Percentiles rank a stretch among this genome's conserved stretches.
Evolutionary conservation across 2,329 filamentous ascomycete genomes (phyloP).

Genomic region (Fusarium praegraminearum): DNA sequence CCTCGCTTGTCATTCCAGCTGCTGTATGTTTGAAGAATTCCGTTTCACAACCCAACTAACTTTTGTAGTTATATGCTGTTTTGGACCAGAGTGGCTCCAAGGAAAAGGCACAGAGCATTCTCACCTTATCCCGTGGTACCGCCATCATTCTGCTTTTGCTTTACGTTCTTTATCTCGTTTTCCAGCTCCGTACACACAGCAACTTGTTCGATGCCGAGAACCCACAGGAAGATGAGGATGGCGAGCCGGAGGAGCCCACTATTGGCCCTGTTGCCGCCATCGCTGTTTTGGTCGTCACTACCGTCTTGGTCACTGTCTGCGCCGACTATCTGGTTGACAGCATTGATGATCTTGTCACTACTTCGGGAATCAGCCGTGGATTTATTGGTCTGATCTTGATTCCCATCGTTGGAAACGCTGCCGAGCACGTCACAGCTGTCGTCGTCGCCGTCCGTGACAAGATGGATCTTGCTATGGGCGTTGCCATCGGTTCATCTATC

Average conservation of each 20-base stretch:
- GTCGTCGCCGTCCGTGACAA: slow-evolving; percentile 83
- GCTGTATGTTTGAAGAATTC: slow-evolving; percentile 60
- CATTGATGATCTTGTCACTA: slow-evolving; percentile 78
- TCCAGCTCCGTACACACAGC: slow-evolving; percentile 81
- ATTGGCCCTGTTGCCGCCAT: slow-evolving; percentile 74
- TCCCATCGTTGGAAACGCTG: slow-evolving; percentile 83
- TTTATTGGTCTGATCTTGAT: slow-evolving; percentile 85
- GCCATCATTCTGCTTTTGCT: slow-evolving; percentile 79
- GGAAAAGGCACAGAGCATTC: slow-evolving; percentile 67
- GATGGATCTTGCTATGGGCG: slow-evolving; percentile 79
- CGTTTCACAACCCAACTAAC: slow-evolving; percentile 28
- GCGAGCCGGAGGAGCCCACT: slow-evolving; percentile 61
- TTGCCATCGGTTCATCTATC: slow-evolving; percentile 84
- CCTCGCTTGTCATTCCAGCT: slow-evolving; percentile 82
- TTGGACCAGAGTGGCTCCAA: slow-evolving; percentile 61
- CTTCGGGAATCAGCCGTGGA: slow-evolving; percentile 78
- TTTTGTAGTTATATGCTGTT: slow-evolving; percentile 71
- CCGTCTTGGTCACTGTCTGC: slow-evolving; percentile 77
- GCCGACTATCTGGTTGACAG: slow-evolving; percentile 83
- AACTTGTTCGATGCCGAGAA: slow-evolving; percentile 74
- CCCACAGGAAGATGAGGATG: slow-evolving; percentile 54
- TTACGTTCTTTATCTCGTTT: slow-evolving; percentile 81
- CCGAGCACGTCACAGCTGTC: slow-evolving; percentile 84
- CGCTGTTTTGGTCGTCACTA: slow-evolving; percentile 76
- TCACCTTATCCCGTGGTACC: slow-evolving; percentile 80